Evolutionary conservation across 2,329 filamentous ascomycete genomes (phyloP).

Genomic region (Proliferodiscus dingleyae): DNA sequence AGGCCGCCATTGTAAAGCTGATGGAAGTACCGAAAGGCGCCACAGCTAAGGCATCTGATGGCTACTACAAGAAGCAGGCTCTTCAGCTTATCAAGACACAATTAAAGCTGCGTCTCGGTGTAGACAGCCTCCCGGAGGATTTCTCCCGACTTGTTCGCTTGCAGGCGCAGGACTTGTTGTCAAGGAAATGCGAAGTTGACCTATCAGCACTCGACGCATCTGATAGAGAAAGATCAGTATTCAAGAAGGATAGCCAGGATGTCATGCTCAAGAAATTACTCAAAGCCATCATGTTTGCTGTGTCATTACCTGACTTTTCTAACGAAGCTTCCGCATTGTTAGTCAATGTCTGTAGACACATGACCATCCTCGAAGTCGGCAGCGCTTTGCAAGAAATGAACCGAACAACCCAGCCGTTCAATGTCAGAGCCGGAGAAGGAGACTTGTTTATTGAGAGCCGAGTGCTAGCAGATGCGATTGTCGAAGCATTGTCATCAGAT

Average conservation of each 20-base stretch:
- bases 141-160: constrained; percentile 78
- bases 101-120: constrained; percentile 83
- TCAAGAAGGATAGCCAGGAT: constrained; percentile 84
- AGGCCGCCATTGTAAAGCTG: constrained; percentile 82
- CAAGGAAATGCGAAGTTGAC: constrained; percentile 66
- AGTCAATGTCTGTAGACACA: constrained; percentile 78
- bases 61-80: constrained; percentile 89
- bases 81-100: constrained; percentile 83
- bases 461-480: constrained; percentile 81
- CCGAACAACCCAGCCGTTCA: constrained; percentile 71
- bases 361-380: constrained; percentile 85
- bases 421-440: constrained; percentile 81
- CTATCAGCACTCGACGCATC: constrained; percentile 67
- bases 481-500: constrained; percentile 86
- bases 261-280: constrained; percentile 77
- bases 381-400: constrained; percentile 77
- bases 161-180: constrained; percentile 79
- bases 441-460: constrained; percentile 82
- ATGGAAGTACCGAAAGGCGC: constrained; percentile 68
- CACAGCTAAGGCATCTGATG: constrained; percentile 54
- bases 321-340: constrained; percentile 72
- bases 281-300: constrained; percentile 82
- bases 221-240: constrained; percentile 75
- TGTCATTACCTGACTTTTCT: constrained; percentile 75
- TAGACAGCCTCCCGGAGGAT: constrained; percentile 84